Conservation (phyloP, 2,329 filamentous ascomycete species). For the Ciborinia camelliae region DNA sequence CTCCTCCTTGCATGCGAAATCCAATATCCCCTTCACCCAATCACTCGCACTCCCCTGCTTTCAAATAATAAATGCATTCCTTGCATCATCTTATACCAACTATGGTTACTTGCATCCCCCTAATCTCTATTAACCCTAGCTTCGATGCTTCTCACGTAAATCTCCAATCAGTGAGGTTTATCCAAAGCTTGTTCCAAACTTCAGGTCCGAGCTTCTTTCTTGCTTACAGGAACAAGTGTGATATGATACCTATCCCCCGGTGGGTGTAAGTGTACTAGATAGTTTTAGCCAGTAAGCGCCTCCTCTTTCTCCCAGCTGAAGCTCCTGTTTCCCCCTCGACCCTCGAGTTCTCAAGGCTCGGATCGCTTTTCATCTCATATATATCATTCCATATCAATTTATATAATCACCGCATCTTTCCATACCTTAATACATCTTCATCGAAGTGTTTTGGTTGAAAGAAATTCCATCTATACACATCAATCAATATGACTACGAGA, state of each 20-base stretch:
- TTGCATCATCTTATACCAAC: constrained; percentile 13
- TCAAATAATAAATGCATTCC: background rate
- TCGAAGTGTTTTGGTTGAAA: background rate
- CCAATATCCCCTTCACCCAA: background rate
- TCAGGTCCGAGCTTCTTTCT: constrained; percentile 6
- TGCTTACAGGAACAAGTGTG: constrained; percentile 16
- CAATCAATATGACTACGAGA: constrained; percentile 26
- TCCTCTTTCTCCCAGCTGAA: constrained; percentile 6
- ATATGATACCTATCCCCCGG: background rate
- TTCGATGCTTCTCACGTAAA: background rate
- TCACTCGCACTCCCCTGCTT: background rate
- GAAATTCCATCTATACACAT: background rate
- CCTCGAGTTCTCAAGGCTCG: background rate
- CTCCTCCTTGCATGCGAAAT: background rate
- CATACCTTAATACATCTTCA: background rate
- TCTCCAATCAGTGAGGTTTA: constrained; percentile 5
- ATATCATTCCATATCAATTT: background rate
- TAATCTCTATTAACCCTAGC: background rate
- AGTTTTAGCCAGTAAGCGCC: constrained; percentile 10
- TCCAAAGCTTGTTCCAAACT: constrained; percentile 5
- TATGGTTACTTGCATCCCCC: constrained; percentile 6
- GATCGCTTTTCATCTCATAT: constrained; percentile 6
- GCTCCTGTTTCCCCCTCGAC: background rate
- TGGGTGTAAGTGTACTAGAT: constrained; percentile 7
- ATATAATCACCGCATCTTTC: background rate